Evolutionary conservation across 1,284 basidiomycete genomes (phyloP).

Genomic region (Melampsora larici-populina): DNA sequence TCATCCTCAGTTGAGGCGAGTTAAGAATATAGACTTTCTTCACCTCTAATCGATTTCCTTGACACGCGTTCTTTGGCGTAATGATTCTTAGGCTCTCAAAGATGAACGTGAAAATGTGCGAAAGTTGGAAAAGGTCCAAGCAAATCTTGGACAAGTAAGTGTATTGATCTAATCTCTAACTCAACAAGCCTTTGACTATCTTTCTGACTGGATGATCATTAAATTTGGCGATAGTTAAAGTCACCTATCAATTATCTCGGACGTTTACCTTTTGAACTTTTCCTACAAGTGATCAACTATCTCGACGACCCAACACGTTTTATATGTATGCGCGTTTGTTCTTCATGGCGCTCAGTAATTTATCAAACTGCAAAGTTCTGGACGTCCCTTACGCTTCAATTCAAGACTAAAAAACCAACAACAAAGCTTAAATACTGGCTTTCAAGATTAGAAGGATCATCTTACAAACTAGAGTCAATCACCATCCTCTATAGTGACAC

Average conservation of each 20-base stretch:
- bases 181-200: no score
- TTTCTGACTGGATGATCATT: no score
- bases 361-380: conserved; percentile 10
- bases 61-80: no score
- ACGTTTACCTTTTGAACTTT: conserved; percentile 20
- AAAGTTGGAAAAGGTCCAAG: not conserved
- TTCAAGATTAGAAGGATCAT: not conserved
- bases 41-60: no score
- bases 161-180: no score
- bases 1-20: conserved; percentile 15
- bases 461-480: no score
- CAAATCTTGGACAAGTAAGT: no score
- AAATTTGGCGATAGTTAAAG: not conserved
- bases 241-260: not conserved
- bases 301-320: conserved; percentile 25
- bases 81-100: conserved; percentile 8
- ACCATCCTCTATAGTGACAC: no score
- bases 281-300: conserved; percentile 12
- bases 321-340: conserved; percentile 27
- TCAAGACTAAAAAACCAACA: not conserved
- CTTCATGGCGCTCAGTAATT: conserved; percentile 25
- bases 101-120: conserved; percentile 26
- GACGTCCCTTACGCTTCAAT: conserved; percentile 10
- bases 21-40: no score
- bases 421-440: conserved; percentile 32